These are phyloP conservation scores for Saitozyma sp. DNA, from an alignment of 768 basidiomycete species.

Conservation along the genomic window DNA sequence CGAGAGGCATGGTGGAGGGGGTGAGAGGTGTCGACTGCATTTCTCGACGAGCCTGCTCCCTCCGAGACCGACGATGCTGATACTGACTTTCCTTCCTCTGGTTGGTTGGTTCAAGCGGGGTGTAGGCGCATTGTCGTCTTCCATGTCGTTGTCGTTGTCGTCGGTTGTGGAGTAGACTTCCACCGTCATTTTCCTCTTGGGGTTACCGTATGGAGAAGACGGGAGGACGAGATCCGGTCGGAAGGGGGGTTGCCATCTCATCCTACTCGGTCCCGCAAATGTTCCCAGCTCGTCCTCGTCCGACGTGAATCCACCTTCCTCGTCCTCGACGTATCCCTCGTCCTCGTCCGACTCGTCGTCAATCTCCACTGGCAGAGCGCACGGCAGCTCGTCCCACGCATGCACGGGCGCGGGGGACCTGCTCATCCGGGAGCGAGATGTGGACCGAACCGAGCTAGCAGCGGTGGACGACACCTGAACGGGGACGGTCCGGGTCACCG, in stretches of 20 bases:
- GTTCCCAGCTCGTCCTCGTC: conserved; percentile 7
- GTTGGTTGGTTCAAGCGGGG: neutral
- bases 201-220: too few relatives aligned
- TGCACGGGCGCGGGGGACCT: neutral
- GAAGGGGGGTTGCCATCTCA: too few relatives aligned
- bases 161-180: too few relatives aligned
- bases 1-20: conserved; percentile 7
- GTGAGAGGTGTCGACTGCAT: conserved; percentile 10
- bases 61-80: conserved; percentile 9
- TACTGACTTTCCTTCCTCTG: conserved; percentile 9
- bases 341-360: conserved; percentile 8
- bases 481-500: neutral
- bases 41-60: neutral
- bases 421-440: neutral
- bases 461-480: neutral
- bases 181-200: too few relatives aligned
- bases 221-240: too few relatives aligned
- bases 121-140: too few relatives aligned
- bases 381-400: neutral
- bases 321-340: conserved; percentile 17
- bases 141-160: too few relatives aligned
- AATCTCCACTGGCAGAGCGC: neutral
- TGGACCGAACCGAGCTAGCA: neutral
- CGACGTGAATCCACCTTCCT: conserved; percentile 17
- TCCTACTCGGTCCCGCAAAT: conserved; percentile 1